A percentile compares a stretch with the other conserved stretches of the same genome.
These are phyloP conservation scores for Akanthomyces dipterigenus DNA, from an alignment of 2,329 filamentous ascomycete genomes.

Conservation along the genomic window DNA sequence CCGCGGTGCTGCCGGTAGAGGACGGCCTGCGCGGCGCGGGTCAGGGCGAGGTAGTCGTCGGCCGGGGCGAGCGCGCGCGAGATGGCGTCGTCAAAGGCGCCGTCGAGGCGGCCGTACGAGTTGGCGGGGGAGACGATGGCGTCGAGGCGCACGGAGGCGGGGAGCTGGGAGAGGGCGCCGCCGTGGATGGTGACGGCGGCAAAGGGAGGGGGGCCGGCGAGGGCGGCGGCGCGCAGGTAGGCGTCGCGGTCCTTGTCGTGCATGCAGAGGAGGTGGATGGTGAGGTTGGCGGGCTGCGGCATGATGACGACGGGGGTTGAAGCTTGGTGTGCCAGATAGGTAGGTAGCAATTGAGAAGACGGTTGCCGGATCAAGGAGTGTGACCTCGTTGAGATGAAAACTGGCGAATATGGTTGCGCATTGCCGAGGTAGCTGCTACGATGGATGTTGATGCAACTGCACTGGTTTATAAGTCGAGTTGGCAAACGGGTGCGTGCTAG, in stretches of 20 bases:
- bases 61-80: slow-evolving; percentile 39
- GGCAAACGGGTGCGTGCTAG: neutral
- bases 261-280: slow-evolving; percentile 12
- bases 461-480: neutral
- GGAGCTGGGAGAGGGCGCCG: slow-evolving; percentile 31
- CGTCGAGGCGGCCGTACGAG: slow-evolving; percentile 47
- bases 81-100: slow-evolving; percentile 49
- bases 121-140: slow-evolving; percentile 48
- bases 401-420: no score
- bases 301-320: neutral
- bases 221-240: slow-evolving; percentile 30
- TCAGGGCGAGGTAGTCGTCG: slow-evolving; percentile 41
- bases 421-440: neutral
- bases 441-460: neutral
- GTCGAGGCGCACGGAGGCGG: slow-evolving; percentile 33
- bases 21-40: slow-evolving; percentile 33
- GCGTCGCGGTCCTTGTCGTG: slow-evolving; percentile 23
- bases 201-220: slow-evolving; percentile 24
- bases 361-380: neutral
- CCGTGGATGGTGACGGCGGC: slow-evolving; percentile 30
- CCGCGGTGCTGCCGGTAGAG: slow-evolving; percentile 42
- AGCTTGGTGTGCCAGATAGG: neutral
- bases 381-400: neutral
- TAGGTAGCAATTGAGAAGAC: neutral
- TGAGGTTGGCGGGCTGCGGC: neutral